Base-by-base conservation (phyloP, 2,329 filamentous ascomycete genomes). In the Verticillium alfalfae region DNA sequence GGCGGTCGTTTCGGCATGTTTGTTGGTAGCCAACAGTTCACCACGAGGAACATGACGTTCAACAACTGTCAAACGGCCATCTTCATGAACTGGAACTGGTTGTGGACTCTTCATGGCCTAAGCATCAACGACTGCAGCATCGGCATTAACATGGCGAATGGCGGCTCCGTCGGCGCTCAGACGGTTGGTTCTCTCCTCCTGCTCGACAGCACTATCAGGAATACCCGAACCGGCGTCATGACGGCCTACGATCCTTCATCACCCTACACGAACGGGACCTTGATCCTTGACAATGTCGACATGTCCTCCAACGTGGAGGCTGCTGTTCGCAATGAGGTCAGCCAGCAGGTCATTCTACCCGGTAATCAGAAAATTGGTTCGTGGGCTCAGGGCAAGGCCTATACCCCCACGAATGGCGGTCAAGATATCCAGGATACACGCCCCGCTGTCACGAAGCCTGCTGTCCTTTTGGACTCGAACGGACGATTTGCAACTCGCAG, bases 61-160 rank as follows among this genome's bases (percentile, higher is more conserved):
- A 91, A 90, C 73, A 83, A 85, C 74, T 93, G 90, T 79, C 84
- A 91, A 71, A 96, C 91, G 2, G 92, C 90, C 64, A 87, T 96
- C 66, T 92, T 85, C 77, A 90, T 95, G 87, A 93, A 93, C 80
- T 96, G 92, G 92, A 91, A 94, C 78, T 96, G 92, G 92, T 81
- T 87, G 18, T 96, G 90, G 89, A 87, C 88, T 55, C 86, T 95
- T 76, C 92, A 94, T 72, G 89, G 85, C 39, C 68, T 96, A 41
- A 83, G 78, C 56, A 91, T 96, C 75, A 87, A 92, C 73, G 86
- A 89, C 72, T 91, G 89, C 71, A 78, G 80, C n/a, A 76, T 93
- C 45, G 92, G 91, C 61, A 79, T 96, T 65, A 90, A 96, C 75
- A 92, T 96, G 87, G 85, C 88, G 60, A 85, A 84, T 67, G 84